These are phyloP conservation scores for Larix kaempferi DNA, from an alignment of 75 land plant species.

Conservation along the genomic window DNA sequence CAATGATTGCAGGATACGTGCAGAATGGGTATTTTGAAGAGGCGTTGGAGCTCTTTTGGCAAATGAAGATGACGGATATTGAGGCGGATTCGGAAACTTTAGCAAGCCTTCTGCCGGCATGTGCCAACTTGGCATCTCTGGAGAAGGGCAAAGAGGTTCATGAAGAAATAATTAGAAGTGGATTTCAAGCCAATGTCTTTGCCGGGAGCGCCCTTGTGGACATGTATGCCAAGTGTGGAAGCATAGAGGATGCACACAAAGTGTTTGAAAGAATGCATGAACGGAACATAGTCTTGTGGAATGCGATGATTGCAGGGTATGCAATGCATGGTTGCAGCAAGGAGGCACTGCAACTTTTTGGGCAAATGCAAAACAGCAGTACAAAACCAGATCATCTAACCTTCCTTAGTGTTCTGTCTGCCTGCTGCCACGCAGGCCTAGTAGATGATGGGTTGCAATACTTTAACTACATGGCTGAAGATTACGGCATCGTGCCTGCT, in stretches of 20 bases:
- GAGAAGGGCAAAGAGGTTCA: constrained; percentile 37
- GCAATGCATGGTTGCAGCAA: constrained; percentile 42
- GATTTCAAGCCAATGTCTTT: constrained; percentile 16
- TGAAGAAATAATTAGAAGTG: constrained; percentile 26
- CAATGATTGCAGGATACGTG: constrained; percentile 13
- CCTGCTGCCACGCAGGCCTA: constrained; percentile 55
- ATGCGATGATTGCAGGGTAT: constrained; percentile 60
- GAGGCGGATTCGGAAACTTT: constrained; percentile 50
- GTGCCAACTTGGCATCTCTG: constrained; percentile 43
- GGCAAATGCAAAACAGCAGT: constrained; percentile 32
- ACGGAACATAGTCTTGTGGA: constrained; percentile 58
- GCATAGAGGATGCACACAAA: constrained; percentile 38
- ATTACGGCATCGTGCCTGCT: constrained; percentile 22
- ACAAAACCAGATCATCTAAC: constrained; percentile 57
- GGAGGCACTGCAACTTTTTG: constrained; percentile 35
- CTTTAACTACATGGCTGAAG: constrained; percentile 40
- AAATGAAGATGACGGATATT: constrained; percentile 23
- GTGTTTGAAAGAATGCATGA: constrained; percentile 41
- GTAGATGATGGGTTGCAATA: constrained; percentile 41
- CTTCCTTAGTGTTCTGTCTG: constrained; percentile 47
- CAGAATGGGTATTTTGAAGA: constrained; percentile 13
- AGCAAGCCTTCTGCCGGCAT: constrained; percentile 41
- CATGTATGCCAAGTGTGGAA: constrained; percentile 75
- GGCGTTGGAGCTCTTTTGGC: constrained; percentile 32
- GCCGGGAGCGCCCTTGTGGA: constrained; percentile 49